phyloP scores from a whole-genome alignment of 306 rosid species.

The Hylodesmum podocarpum region DNA sequence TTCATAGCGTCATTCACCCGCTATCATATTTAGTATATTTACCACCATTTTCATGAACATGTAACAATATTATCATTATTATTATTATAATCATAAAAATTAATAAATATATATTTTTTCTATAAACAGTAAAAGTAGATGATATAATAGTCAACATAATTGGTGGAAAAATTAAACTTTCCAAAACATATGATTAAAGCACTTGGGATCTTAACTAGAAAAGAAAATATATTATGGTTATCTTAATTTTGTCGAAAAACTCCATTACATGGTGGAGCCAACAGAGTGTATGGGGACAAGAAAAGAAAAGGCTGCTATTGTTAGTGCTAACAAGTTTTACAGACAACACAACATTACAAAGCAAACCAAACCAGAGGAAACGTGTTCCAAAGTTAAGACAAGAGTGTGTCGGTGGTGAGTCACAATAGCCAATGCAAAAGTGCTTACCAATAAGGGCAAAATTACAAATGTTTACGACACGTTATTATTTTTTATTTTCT shows the following conservation, averaged over 20 bases:
- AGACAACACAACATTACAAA: neutral
- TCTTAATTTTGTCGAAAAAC: conserved; percentile 38
- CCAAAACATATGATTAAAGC: neutral
- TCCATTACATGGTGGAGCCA: neutral
- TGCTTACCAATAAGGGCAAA: neutral
- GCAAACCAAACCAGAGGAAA: neutral
- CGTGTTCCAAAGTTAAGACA: neutral
- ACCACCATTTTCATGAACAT: too few species aligned
- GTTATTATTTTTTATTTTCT: neutral
- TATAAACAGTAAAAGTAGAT: too few species aligned
- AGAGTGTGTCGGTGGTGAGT: neutral
- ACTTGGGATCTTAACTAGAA: neutral
- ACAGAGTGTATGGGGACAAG: neutral
- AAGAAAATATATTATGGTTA: neutral
- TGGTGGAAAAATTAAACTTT: too few species aligned
- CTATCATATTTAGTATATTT: too few species aligned
- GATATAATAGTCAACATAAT: too few species aligned
- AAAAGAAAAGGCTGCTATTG: conserved; percentile 1
- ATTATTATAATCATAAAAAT: too few species aligned
- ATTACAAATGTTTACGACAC: neutral
- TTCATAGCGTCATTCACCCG: too few species aligned
- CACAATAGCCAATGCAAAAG: neutral
- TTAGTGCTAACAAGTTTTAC: neutral
- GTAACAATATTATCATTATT: too few species aligned
- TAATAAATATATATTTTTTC: too few species aligned